Evolutionary conservation across 2,329 filamentous ascomycete genomes (phyloP), one percentile per base, ranked within the genome.

Genomic region (Harringtonia lauricola): DNA sequence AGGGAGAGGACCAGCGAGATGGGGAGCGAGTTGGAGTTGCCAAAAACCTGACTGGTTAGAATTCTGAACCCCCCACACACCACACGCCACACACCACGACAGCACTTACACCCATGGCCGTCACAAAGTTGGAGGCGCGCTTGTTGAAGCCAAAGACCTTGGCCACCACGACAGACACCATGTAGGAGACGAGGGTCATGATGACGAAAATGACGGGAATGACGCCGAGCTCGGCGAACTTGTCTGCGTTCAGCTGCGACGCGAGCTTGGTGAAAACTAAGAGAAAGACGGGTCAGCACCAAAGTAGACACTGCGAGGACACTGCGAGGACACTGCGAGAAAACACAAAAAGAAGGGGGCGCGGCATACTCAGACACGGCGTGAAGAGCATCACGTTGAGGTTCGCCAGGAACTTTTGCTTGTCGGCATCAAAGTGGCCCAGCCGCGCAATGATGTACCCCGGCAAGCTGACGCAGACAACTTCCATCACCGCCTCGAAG

Each of bases 321-420:
- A 13, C 19, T 24, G 26, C 36, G 26, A n/a, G 21, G 28, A 13
- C 29, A 19, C 28, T 10, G 8, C 33, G 24, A 31, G 34, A 36
- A 24, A 39, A 21, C 15, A 38, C 36, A 28, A 45, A 40, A 12
- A 26, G 5, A 31, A 33, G 5, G 39, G 12, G 26, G 12, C 19
- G 18, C 15, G 19, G 28, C 42, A 18, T 79, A 94, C 86, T 94
- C 51, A 98, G 79, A 62, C 92, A 96, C 51, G 92, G 92, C 26
- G 92, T 98, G 64, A 98, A 98, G 35, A 98, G 73, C 67, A 85
- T 86, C 47, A 95, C 88, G 62, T 98, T 98, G 53, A 98, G 72
- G 59, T 98, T 95, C 43, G 92, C 90, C 41, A 95, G 72, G 58
- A 98, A 94, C 64, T 95, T 96, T 63, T 98, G 92, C 61, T 89